phyloP scores from a whole-genome alignment of 345 rosid genomes.

The Trapa bicornis region DNA sequence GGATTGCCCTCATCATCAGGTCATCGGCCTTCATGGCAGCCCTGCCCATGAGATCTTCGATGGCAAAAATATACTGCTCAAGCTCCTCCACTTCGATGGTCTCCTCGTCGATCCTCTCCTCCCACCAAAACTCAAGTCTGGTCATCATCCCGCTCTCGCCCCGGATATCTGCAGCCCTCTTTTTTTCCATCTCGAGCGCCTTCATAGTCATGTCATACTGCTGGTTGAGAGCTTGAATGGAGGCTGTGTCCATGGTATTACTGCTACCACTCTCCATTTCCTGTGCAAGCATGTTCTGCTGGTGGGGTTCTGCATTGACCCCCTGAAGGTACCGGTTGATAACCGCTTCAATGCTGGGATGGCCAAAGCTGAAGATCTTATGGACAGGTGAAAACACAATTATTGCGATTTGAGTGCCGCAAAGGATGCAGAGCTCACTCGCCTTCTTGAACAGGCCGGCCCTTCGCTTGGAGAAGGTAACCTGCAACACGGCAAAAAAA shows the following conservation, averaged over 20 bases:
- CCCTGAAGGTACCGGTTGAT: slow-evolving; percentile 2
- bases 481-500: neutral
- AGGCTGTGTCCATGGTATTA: neutral
- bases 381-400: slow-evolving; percentile 11
- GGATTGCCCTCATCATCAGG: slow-evolving; percentile 8
- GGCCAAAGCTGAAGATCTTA: slow-evolving; percentile 12
- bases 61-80: slow-evolving; percentile 4
- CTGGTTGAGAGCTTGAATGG: slow-evolving; percentile 4
- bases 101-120: slow-evolving; percentile 2
- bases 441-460: slow-evolving; percentile 14
- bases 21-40: slow-evolving; percentile 8
- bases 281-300: neutral
- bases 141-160: neutral
- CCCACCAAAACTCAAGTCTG: slow-evolving; percentile 6
- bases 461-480: slow-evolving; percentile 13
- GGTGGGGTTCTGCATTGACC: neutral
- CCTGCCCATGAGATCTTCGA: slow-evolving; percentile 6
- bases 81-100: slow-evolving; percentile 7
- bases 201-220: neutral
- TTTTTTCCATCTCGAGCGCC: slow-evolving; percentile 7
- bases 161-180: neutral
- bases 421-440: slow-evolving; percentile 11
- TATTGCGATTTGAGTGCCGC: slow-evolving; percentile 11
- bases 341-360: slow-evolving; percentile 3
- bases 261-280: neutral